Evolutionary conservation across 2,329 filamentous ascomycete species (phyloP), one percentile per base, ranked within the genome.

Genomic region (Lecanosticta acicola): DNA sequence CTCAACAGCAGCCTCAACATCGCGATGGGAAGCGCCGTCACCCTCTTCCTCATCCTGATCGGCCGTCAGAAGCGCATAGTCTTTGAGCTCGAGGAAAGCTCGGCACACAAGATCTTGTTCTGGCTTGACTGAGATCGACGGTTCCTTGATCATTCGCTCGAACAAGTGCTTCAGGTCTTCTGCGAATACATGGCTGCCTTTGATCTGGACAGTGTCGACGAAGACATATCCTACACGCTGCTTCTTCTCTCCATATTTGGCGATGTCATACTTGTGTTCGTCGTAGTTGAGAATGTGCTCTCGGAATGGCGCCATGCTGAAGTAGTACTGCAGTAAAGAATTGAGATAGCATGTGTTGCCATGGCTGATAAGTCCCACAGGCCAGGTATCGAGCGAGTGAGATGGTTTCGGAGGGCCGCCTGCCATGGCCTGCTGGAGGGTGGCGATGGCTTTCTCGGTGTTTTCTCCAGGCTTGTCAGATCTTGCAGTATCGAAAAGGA

Each of bases 281-380:
- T 91, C 81, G 55, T 87, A 87, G 40, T 87, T 74, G 47, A 94
- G 73, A 2, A 96, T 82, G 54, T 96, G 78, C 3, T 93, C 78
- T 40, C 91, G 80, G 21, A 97, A 74, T 2, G 87, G 82, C 50
- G 82, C 84, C 45, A 97, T 80, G 0, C 90, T 94, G 64, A 94
- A 96, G 55, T 96, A 85, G 63, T 94, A 97, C 59, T 98, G 93
- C 8, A 98, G 74, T 39, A 98, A 78, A 68, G 91, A 97, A 71
- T 98, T 98, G 44, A 98, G 76, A 60, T 98, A 98, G 66, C 93
- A 98, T 0, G 94, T 98, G 61, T 98, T 98, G 48, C 93, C 90
- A 46, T 97, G 94, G 58, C 97, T 98, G 53, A 83, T 79, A 4
- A 97, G 76, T 0, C 93, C 93, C 17, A 94, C 86, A 0, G 93